Evolutionary conservation across 169 alveolate genomes (phyloP), one percentile per base, ranked within the genome.

Genomic region (Besnoitia besnoiti): DNA sequence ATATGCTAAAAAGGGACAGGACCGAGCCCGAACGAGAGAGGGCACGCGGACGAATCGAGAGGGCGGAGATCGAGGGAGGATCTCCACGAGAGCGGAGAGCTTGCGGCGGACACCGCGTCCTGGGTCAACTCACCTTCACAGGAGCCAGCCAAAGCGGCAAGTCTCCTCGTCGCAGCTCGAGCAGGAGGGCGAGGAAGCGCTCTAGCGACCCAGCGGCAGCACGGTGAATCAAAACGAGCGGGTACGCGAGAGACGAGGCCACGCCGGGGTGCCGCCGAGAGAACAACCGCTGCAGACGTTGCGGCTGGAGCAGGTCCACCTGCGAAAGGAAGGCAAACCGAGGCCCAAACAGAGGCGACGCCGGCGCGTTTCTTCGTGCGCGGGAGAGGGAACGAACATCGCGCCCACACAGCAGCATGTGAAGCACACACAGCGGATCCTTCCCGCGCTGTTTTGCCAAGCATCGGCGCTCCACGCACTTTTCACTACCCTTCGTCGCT

Each of bases 151-250:
- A 88, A 30, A 85, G 59, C 0, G 85, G 87, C 75, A 92, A 79
- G 10, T 92, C 59, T 24, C 95, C 95, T 14, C 51, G 73, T 19
- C 40, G n/a, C 27, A 84, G 33, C 42, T 92, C 95, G 27, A 92
- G 67, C 35, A 92, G 62, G 39, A 92, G 90, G 27, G 90, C 93
- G 59, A 92, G 77, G 44, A 92, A 92, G 19, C 95, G 93, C 91
- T 92, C 95, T 27, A 92, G 85, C 0, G 95, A 92, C 27, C 95
- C 95, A 30, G 85, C 89, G 76, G 61, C 87, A 5, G 95, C 95
- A 40, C 95, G 95, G 37, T 92, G 95, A n/a, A 92, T 90, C 37
- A 91, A 84, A 39, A 44, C 87, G 35, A 77, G 87, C 7, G 61
- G 87, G n/a, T 4, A 24, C 12, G 87, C 10, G 30, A 39, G 19